Base-by-base conservation (phyloP, 1,284 basidiomycete species). In the Rhodotorula sp. region DNA sequence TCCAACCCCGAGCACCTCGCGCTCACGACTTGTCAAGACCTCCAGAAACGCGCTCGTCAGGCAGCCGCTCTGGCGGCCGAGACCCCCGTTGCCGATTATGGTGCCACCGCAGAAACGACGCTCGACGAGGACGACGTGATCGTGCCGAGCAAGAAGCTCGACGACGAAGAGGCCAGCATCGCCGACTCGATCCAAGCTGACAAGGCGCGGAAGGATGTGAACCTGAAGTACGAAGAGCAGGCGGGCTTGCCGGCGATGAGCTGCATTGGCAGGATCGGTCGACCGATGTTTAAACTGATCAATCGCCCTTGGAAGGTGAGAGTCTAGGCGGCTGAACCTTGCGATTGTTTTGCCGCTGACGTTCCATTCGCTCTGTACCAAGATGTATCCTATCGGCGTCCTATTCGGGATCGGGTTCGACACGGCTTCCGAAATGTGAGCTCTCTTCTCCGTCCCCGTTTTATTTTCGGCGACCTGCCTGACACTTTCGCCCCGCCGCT, bases 331-430 rank as follows among this genome's bases (percentile, higher is more conserved):
- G 18, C 1, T 62, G 14, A 21, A 10, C 34, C 2, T 15, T 10
- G 2, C 23, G 2, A 21, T 12, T 23, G 18, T 8, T 1, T 5
- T 10, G 5, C 18, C 16, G 15, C 48, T 54, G 12, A 58, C 31
- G 5, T 1, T 48, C 3, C 29, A 43, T 43, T 26, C 16, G 3
- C 15, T 31, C 57, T 14, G 7, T 12, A 0, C 8, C n/a, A 49
- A 75, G 75, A 76, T 82, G 70, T 82, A 81, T 57, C 81, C 81
- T 0, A 72, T 83, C 31, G 82, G 82, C 15, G 63, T 81, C 14
- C 72, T 82, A 0, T 81, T 81, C 65, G 81, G 82, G 2, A 75
- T 83, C 21, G 82, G 82, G 15, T 83, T 81, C 68, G 81, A 82
- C 58, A 82, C 81, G 0, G 80, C 80, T 0, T 68, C 69, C 20